These are phyloP conservation scores for Lasiodiplodia theobromae DNA, from an alignment of 2,329 filamentous ascomycete species.

Conservation along the genomic window DNA sequence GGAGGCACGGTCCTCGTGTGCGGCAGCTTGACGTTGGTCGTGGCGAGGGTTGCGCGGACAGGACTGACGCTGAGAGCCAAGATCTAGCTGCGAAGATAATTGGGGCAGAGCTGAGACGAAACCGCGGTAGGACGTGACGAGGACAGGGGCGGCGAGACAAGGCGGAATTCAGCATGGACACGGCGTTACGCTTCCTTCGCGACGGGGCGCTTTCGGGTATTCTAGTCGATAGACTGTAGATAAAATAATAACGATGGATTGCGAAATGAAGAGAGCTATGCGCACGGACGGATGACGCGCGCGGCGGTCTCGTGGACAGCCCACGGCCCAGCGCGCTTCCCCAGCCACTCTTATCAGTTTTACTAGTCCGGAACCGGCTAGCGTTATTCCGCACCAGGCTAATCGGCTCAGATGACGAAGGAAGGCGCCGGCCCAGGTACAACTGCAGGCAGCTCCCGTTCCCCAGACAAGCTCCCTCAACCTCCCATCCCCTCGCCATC, in stretches of 20 bases:
- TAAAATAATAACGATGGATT: conserved; percentile 3
- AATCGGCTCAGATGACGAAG: conserved; percentile 30
- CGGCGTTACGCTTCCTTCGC: not conserved
- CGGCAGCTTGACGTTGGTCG: conserved; percentile 40
- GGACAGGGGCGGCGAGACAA: not conserved
- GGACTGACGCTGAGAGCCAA: conserved; percentile 42
- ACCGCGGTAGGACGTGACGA: not conserved
- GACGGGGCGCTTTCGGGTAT: not conserved
- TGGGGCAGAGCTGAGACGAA: not conserved
- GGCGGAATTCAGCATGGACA: conserved; percentile 1
- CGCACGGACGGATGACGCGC: conserved; percentile 8
- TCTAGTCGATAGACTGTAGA: not conserved
- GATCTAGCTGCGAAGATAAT: conserved; percentile 35
- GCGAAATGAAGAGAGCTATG: not conserved
- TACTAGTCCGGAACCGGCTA: not conserved
- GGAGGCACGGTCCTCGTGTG: conserved; percentile 41
- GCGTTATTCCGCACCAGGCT: not conserved
- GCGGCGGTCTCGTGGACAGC: conserved; percentile 27
- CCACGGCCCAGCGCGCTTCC: conserved; percentile 18
- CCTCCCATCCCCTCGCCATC: conserved; percentile 9
- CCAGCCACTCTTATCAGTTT: conserved; percentile 24
- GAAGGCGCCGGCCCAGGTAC: conserved; percentile 20
- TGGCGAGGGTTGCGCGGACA: conserved; percentile 41
- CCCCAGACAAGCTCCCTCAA: conserved; percentile 7
- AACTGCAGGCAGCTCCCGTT: conserved; percentile 26